A percentile compares a stretch with the other conserved stretches of the same genome.
These are phyloP conservation scores for Cladophialophora carrionii DNA, from an alignment of 2,329 filamentous ascomycete species.

Conservation along the genomic window DNA sequence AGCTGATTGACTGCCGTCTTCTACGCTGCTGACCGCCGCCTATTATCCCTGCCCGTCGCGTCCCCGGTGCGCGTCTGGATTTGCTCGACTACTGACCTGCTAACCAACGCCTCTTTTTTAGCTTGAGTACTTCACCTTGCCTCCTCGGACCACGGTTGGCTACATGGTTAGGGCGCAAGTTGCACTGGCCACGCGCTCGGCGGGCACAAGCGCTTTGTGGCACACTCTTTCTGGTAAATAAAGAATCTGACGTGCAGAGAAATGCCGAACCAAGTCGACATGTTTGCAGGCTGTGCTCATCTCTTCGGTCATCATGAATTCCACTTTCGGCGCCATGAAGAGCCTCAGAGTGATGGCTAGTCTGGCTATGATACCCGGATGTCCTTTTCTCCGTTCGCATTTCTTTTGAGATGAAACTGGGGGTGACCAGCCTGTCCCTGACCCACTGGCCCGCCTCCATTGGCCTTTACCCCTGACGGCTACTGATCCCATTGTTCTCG, in stretches of 20 bases:
- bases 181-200: conserved; percentile 28
- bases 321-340: neutral
- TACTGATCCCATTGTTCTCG: conserved; percentile 32
- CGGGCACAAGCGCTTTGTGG: conserved; percentile 26
- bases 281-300: neutral
- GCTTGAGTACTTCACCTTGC: conserved; percentile 1
- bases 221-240: conserved; percentile 15
- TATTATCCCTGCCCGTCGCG: conserved; percentile 10
- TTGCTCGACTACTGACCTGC: conserved; percentile 7
- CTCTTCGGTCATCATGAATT: neutral
- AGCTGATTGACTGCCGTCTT: neutral
- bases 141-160: conserved; percentile 16
- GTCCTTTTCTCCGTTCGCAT: conserved; percentile 23
- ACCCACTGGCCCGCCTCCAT: conserved; percentile 20
- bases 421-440: conserved; percentile 7
- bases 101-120: conserved; percentile 14
- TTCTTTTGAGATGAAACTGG: conserved; percentile 31
- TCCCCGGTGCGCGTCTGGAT: conserved; percentile 13
- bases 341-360: conserved; percentile 9
- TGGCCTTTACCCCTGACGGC: conserved; percentile 23
- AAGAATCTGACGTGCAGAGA: conserved; percentile 2
- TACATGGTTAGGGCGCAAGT: conserved; percentile 1
- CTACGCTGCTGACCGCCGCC: conserved; percentile 5
- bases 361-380: conserved; percentile 23
- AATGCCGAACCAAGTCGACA: neutral